Evolutionary conservation across 2,329 filamentous ascomycete species (phyloP).

Genomic region (Hypoxylon sp.): DNA sequence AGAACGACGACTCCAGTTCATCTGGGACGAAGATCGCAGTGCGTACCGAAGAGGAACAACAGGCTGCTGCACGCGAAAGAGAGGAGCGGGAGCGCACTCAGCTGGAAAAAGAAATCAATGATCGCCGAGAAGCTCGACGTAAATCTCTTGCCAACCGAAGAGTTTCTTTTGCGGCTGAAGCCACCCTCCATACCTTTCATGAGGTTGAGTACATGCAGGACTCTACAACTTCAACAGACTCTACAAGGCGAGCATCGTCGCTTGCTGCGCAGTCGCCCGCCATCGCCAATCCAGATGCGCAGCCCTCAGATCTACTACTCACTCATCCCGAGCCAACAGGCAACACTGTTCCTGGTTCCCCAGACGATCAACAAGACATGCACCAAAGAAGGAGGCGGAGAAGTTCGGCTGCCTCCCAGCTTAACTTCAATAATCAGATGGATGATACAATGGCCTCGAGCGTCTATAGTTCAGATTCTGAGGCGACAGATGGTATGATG

Average conservation of each 20-base stretch:
- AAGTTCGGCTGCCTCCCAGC: slow-evolving; percentile 74
- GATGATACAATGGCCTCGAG: slow-evolving; percentile 80
- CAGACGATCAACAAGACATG: slow-evolving; percentile 73
- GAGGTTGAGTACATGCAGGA: slow-evolving; percentile 91
- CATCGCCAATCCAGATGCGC: slow-evolving; percentile 51
- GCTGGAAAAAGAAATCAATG: slow-evolving; percentile 71
- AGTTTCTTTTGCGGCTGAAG: slow-evolving; percentile 97
- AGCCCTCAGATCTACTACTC: slow-evolving; percentile 69
- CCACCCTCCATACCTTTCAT: slow-evolving; percentile 96
- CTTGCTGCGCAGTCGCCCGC: slow-evolving; percentile 54
- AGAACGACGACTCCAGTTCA: slow-evolving; percentile 50
- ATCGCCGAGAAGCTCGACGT: slow-evolving; percentile 86
- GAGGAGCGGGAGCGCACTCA: slow-evolving; percentile 74
- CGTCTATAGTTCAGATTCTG: slow-evolving; percentile 77
- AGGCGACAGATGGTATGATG: slow-evolving; percentile 66
- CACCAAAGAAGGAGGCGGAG: slow-evolving; percentile 72
- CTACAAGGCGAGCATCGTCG: slow-evolving; percentile 78
- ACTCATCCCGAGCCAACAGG: slow-evolving; percentile 73
- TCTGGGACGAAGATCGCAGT: slow-evolving; percentile 71
- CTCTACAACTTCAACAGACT: slow-evolving; percentile 83
- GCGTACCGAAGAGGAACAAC: slow-evolving; percentile 77
- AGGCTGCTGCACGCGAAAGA: slow-evolving; percentile 75
- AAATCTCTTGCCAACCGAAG: slow-evolving; percentile 94
- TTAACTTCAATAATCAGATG: slow-evolving; percentile 74
- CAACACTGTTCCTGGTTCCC: slow-evolving; percentile 67